phyloP scores from a whole-genome alignment of 176 grass and related monocot genomes.

The Avena insularis region DNA sequence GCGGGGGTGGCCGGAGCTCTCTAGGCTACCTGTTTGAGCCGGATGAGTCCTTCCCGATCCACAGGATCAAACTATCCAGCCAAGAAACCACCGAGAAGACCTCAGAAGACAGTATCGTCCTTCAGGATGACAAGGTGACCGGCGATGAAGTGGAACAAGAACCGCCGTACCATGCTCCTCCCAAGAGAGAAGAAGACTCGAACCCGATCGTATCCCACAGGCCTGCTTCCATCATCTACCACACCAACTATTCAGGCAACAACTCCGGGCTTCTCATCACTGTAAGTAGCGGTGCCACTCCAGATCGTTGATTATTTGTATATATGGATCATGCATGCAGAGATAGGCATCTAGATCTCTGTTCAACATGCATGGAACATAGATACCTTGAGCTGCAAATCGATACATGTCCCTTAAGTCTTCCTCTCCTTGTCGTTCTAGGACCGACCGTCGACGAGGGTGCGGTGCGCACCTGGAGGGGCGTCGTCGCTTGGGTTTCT shows the following conservation, averaged over 20 bases:
- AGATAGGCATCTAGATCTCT: background rate
- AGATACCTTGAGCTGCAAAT: background rate
- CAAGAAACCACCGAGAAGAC: conserved; percentile 35
- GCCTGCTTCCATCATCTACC: conserved; percentile 49
- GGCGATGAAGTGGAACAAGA: conserved; percentile 13
- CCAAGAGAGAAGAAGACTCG: conserved; percentile 48
- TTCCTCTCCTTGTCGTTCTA: conserved; percentile 25
- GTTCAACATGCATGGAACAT: background rate
- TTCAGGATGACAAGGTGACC: conserved; percentile 15
- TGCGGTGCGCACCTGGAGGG: conserved; percentile 75
- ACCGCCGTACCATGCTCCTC: background rate
- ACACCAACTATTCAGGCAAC: conserved; percentile 46
- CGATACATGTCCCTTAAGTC: background rate
- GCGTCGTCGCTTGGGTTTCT: conserved; percentile 89
- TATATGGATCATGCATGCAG: background rate
- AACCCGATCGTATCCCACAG: conserved; percentile 46
- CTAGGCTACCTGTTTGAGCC: conserved; percentile 80
- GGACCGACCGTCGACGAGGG: conserved; percentile 80
- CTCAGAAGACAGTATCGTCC: background rate
- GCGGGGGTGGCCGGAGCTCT: conserved; percentile 76
- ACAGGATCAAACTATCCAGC: background rate
- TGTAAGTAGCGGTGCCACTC: conserved; percentile 44
- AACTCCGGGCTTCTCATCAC: conserved; percentile 65
- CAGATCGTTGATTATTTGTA: background rate
- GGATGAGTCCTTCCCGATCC: conserved; percentile 35